phyloP scores from a whole-genome alignment of 768 basidiomycete genomes.

The Leccinum olivaceopallidum region DNA sequence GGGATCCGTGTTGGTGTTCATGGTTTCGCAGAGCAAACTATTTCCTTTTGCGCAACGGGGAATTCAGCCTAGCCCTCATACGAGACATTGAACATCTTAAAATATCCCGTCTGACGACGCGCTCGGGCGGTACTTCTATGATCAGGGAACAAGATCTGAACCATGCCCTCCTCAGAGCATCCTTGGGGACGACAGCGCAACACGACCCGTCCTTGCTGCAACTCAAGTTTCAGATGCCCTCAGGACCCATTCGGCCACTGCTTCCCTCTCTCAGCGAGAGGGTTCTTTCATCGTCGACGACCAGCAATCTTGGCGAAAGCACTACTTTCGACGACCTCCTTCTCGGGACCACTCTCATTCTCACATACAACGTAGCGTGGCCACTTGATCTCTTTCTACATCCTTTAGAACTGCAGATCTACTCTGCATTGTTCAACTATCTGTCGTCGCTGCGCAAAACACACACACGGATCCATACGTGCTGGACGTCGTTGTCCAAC shows the following conservation, averaged over 20 bases:
- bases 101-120: constrained; percentile 68
- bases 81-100: constrained; percentile 86
- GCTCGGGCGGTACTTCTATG: constrained; percentile 65
- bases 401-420: constrained; percentile 68
- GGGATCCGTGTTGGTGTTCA: constrained; percentile 7
- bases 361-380: constrained; percentile 78
- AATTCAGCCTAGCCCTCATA: constrained; percentile 82
- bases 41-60: constrained; percentile 86
- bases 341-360: constrained; percentile 72
- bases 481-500: constrained; percentile 86
- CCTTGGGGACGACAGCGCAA: constrained; percentile 85
- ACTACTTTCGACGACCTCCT: constrained; percentile 71
- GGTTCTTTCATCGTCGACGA: constrained; percentile 43
- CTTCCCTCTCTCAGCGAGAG: constrained; percentile 65
- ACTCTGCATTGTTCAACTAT: constrained; percentile 79
- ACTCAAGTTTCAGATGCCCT: constrained; percentile 75
- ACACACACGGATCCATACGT: constrained; percentile 74
- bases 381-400: constrained; percentile 90
- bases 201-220: constrained; percentile 75
- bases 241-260: constrained; percentile 79
- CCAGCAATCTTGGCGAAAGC: constrained; percentile 37
- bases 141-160: constrained; percentile 92
- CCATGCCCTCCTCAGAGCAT: constrained; percentile 82
- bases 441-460: constrained; percentile 83
- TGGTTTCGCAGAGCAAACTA: constrained; percentile 66